phyloP scores from a whole-genome alignment of 352 stramenopile species.

The Pythium grandisporangium region DNA sequence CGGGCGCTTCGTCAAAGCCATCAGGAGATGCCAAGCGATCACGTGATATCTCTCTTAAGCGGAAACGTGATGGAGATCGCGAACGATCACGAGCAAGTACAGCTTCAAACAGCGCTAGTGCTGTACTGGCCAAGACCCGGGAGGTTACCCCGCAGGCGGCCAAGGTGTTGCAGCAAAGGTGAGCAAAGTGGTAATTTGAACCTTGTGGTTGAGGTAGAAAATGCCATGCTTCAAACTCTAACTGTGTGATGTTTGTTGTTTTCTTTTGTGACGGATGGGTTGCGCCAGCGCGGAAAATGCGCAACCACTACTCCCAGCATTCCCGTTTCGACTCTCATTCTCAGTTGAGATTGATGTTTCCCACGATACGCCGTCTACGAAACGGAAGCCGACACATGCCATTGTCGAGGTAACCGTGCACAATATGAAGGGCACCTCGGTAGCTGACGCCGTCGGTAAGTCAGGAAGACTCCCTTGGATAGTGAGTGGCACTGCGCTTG shows the following conservation, averaged over 20 bases:
- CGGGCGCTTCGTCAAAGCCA: no score
- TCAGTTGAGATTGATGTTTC: slow-evolving; percentile 44
- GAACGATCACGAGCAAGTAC: not conserved
- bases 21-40: slow-evolving; percentile 10
- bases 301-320: slow-evolving; percentile 39
- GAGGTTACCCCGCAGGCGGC: slow-evolving; percentile 38
- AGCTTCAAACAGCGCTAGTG: slow-evolving; percentile 9
- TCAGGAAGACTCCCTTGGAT: no score
- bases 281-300: slow-evolving; percentile 8
- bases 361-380: not conserved
- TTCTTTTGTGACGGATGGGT: no score
- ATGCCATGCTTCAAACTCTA: no score
- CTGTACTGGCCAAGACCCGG: slow-evolving; percentile 35
- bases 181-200: slow-evolving; percentile 5
- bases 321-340: slow-evolving; percentile 52
- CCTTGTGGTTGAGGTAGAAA: not conserved
- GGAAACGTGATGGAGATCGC: slow-evolving; percentile 56
- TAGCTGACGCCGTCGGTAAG: slow-evolving; percentile 34
- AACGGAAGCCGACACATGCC: no score
- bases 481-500: no score
- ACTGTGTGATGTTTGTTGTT: no score
- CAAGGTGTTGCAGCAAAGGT: slow-evolving; percentile 55
- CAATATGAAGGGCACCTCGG: slow-evolving; percentile 36
- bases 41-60: slow-evolving; percentile 32
- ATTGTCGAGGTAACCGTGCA: slow-evolving; percentile 65